Base-by-base conservation (phyloP, 1,284 basidiomycete species). In the Trametes hirsuta region DNA sequence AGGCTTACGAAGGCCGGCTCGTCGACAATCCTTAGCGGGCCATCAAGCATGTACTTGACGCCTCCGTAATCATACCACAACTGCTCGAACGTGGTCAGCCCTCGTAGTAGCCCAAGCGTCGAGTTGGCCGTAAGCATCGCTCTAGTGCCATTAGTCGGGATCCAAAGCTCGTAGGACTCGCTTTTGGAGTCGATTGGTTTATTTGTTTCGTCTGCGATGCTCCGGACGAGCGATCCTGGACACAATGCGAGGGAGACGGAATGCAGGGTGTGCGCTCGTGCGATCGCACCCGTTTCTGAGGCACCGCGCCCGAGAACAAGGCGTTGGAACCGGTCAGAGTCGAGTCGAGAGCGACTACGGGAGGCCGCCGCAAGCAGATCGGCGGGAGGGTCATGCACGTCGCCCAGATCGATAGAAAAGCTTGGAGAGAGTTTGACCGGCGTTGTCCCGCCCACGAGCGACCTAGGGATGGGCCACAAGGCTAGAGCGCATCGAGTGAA, bases 41-140 rank as follows among this genome's bases (percentile, higher is more conserved):
- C 83, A 41, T 84, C 75, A 49, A 84, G 72, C 0, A 82, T 81
- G 61, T 91, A 91, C 0, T 78, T 80, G 15, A 73, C 69, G 1
- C 71, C 79, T 12, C 67, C 70, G 46, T 74, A 74, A 25, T 82
- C 78, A 68, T 88, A 93, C 83, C 85, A 90, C 22, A 96, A 72
- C 74, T 95, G 93, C 42, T 81, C 78, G 70, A 96, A 93, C 0
- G 93, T 94, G 18, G 90, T 88, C 54, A 96, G 74, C 0, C 93
- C 95, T 52, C 95, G 81, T 47, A 89, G 83, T 14, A 94, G 74
- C 0, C 94, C 94, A n/a, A 97, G 75, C 0, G 91, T 84, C 25
- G 89, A 87, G 59, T 86, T 85, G 1, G 93, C 89, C 0, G 71
- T 77, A 39, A 96, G 74, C 0, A 74, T 79, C 1, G 90, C 91